phyloP scores from a whole-genome alignment of 352 stramenopile genomes.

The Phytopythium ostracodes region DNA sequence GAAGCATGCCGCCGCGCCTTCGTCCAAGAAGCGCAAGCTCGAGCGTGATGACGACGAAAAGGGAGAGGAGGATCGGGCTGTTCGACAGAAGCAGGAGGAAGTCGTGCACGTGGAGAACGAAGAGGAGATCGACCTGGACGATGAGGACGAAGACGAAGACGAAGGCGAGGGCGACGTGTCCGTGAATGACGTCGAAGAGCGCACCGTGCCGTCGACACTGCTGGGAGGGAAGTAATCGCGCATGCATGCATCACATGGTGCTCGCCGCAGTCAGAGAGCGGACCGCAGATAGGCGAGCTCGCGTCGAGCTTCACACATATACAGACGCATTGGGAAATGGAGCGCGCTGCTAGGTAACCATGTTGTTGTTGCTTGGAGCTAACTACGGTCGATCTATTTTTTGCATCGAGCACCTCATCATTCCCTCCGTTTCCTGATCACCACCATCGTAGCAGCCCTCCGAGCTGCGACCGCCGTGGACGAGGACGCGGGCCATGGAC shows the following conservation, averaged over 20 bases:
- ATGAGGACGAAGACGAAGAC: slow-evolving; percentile 72
- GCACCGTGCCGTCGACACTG: slow-evolving; percentile 46
- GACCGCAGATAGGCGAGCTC: background rate
- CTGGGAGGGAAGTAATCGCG: slow-evolving; percentile 16
- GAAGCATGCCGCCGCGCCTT: slow-evolving; percentile 13
- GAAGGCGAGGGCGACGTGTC: slow-evolving; percentile 37
- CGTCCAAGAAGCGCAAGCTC: slow-evolving; percentile 57
- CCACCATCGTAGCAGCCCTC: background rate
- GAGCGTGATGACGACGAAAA: slow-evolving; percentile 45
- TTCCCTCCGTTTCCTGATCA: background rate
- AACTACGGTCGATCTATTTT: slow-evolving; percentile 16
- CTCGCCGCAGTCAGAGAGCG: background rate
- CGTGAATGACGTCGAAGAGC: slow-evolving; percentile 46
- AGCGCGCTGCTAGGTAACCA: too few relatives aligned
- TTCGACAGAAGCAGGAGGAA: slow-evolving; percentile 67
- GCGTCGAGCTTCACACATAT: too few relatives aligned
- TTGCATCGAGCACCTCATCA: slow-evolving; percentile 6
- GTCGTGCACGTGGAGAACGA: slow-evolving; percentile 68
- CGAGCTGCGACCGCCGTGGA: too few relatives aligned
- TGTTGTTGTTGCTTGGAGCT: background rate
- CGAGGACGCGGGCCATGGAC: slow-evolving; percentile 11
- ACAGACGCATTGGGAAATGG: too few relatives aligned
- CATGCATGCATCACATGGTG: background rate
- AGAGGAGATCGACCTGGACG: slow-evolving; percentile 94
- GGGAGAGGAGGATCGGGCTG: slow-evolving; percentile 61